Evolutionary conservation across 257 asterid genomes (phyloP).

Genomic region (Solanum megistacrolobum): DNA sequence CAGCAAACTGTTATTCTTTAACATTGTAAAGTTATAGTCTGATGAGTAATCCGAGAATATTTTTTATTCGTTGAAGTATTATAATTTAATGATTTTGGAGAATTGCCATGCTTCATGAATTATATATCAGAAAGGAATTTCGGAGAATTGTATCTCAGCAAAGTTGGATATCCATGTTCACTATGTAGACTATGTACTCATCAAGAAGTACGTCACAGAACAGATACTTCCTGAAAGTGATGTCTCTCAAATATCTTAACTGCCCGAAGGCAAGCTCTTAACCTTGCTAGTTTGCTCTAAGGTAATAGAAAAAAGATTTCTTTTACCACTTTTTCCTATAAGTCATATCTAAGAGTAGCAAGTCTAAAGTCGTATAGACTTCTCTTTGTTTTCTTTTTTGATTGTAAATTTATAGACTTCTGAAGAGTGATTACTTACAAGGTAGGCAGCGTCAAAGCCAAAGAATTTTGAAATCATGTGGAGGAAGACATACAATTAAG

Average conservation of each 20-base stretch:
- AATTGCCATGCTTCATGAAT: background rate
- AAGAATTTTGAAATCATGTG: background rate
- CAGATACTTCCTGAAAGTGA: background rate
- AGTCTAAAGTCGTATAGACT: background rate
- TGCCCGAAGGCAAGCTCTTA: background rate
- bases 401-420: background rate
- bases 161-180: background rate
- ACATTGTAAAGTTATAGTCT: background rate
- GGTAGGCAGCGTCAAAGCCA: background rate
- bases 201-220: background rate
- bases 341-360: background rate
- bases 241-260: background rate
- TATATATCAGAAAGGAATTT: background rate
- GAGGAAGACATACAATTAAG: background rate
- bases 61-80: background rate
- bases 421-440: background rate
- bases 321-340: background rate
- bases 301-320: background rate
- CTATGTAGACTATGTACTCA: background rate
- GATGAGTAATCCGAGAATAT: background rate
- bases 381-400: background rate
- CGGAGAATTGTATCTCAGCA: background rate
- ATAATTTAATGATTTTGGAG: background rate
- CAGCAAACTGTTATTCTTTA: background rate
- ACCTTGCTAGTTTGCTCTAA: background rate